These are phyloP conservation scores for Lyophyllum shimeji DNA, from an alignment of 768 basidiomycete genomes.

Conservation along the genomic window DNA sequence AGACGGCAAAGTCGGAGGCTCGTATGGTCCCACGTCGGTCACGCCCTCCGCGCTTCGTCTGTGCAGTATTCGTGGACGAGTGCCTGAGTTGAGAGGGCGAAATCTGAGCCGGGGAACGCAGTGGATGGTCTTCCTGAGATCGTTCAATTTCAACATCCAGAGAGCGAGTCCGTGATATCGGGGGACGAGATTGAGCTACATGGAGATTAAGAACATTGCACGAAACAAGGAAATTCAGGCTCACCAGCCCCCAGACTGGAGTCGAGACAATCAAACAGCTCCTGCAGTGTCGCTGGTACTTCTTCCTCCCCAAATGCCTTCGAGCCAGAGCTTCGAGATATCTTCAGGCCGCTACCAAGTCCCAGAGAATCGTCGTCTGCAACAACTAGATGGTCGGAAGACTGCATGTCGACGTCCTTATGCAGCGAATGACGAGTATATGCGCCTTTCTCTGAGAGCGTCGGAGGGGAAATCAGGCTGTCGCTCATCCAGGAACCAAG, in stretches of 20 bases:
- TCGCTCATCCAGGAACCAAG: constrained; percentile 38
- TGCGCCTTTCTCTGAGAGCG: constrained; percentile 17
- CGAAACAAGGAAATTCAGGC: not conserved
- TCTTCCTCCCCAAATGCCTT: not conserved
- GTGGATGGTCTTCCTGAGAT: not conserved
- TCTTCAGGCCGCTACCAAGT: not conserved
- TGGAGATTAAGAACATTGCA: not conserved
- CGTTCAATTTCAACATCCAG: constrained; percentile 11
- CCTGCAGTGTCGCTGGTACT: constrained; percentile 7
- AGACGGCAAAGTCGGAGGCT: constrained; percentile 40
- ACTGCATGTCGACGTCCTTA: not conserved
- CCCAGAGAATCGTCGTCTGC: constrained; percentile 3
- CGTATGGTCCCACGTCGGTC: constrained; percentile 50
- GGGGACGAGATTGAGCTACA: constrained; percentile 5
- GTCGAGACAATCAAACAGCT: constrained; percentile 19
- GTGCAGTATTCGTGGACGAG: not conserved
- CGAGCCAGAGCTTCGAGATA: not conserved
- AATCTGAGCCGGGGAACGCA: constrained; percentile 14
- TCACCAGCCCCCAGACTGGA: constrained; percentile 11
- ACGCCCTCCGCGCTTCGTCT: constrained; percentile 20
- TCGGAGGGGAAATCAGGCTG: constrained; percentile 45
- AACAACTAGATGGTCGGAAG: not conserved
- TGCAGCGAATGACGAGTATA: constrained; percentile 5
- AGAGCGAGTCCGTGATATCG: constrained; percentile 10
- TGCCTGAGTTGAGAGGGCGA: constrained; percentile 9